phyloP scores from a whole-genome alignment of 2,329 filamentous ascomycete genomes.

The Ceratocystis cacaofunesta region DNA sequence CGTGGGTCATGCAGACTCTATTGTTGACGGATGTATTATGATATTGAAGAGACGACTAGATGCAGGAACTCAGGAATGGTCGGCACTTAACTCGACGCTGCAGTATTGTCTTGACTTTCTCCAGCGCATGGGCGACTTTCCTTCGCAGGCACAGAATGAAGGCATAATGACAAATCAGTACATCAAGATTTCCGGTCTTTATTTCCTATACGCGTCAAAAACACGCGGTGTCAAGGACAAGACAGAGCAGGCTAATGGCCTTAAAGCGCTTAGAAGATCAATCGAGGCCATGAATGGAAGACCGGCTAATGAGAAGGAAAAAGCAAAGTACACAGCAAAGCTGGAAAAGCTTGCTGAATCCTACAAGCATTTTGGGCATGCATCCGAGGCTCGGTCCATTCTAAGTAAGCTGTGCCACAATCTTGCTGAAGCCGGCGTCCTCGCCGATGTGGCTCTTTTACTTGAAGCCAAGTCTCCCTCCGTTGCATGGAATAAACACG shows the following conservation, averaged over 20 bases:
- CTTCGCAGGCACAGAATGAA: conserved; percentile 19
- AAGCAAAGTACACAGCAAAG: conserved; percentile 46
- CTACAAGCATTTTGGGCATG: conserved; percentile 37
- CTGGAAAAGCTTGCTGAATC: conserved; percentile 52
- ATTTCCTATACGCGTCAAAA: conserved; percentile 38
- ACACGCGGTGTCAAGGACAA: conserved; percentile 30
- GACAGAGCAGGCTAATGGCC: conserved; percentile 28
- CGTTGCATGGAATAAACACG: conserved; percentile 37
- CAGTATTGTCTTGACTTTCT: conserved; percentile 41
- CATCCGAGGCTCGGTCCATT: conserved; percentile 42
- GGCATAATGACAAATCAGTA: conserved; percentile 33
- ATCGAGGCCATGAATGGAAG: conserved; percentile 46
- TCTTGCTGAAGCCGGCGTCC: conserved; percentile 42
- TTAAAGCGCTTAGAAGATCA: conserved; percentile 47
- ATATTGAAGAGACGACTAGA: conserved; percentile 40
- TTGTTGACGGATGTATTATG: conserved; percentile 46
- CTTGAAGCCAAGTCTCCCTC: conserved; percentile 36
- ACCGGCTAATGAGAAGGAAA: conserved; percentile 38
- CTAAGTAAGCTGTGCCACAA: conserved; percentile 46
- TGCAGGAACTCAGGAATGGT: conserved; percentile 35
- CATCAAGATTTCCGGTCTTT: conserved; percentile 56
- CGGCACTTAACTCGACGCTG: conserved; percentile 40
- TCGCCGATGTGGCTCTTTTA: conserved; percentile 37
- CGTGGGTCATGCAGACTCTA: conserved; percentile 36
- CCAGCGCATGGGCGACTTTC: conserved; percentile 34